Evolutionary conservation across 352 stramenopile species (phyloP).

Genomic region (Vaucheria bursata): DNA sequence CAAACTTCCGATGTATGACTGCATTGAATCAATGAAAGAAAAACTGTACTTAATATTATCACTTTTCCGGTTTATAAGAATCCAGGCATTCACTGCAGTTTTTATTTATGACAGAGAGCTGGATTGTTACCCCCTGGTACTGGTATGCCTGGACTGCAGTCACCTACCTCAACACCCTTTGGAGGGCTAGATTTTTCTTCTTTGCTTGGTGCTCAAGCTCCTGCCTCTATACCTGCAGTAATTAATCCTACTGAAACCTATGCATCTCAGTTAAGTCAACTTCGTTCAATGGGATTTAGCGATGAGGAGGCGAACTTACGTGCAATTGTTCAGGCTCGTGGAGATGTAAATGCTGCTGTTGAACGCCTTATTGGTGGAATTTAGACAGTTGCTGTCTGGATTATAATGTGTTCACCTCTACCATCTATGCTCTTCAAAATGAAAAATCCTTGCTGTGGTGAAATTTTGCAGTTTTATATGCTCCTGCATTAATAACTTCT

Average conservation of each 20-base stretch:
- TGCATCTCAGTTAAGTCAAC: slow-evolving; percentile 70
- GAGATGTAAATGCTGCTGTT: slow-evolving; percentile 76
- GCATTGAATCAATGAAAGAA: no score
- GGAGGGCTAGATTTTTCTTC: slow-evolving; percentile 36
- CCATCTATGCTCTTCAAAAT: no score
- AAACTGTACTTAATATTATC: no score
- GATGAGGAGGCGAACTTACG: slow-evolving; percentile 74
- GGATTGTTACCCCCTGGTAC: not conserved
- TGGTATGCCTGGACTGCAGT: not conserved
- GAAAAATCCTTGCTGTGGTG: no score
- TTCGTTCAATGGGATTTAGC: slow-evolving; percentile 77
- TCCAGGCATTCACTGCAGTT: no score
- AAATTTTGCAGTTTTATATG: no score
- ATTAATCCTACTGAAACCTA: slow-evolving; percentile 70
- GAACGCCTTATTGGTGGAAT: slow-evolving; percentile 62
- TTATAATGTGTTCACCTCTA: no score
- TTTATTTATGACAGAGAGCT: no score
- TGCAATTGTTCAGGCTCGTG: slow-evolving; percentile 66
- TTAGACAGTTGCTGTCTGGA: no score
- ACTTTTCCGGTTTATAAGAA: no score
- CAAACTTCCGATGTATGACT: no score
- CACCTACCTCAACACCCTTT: slow-evolving; percentile 11
- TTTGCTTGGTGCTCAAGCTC: slow-evolving; percentile 23
- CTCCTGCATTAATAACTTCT: no score
- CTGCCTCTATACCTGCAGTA: slow-evolving; percentile 44